Evolutionary conservation across 176 grass and related monocot species (phyloP).

Genomic region (Miscanthus lutarioriparius): DNA sequence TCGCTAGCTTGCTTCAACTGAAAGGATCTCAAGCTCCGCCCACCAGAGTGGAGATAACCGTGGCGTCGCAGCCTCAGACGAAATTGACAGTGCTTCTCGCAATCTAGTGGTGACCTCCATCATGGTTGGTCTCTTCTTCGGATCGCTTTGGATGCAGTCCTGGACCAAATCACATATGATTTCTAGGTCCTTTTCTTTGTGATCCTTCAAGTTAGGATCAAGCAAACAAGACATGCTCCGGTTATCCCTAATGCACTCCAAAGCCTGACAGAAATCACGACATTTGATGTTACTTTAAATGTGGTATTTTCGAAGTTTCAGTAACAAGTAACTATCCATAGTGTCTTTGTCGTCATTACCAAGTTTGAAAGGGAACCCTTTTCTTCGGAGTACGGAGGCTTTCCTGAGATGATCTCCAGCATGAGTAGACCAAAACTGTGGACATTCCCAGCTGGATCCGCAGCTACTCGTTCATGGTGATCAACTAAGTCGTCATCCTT

Average conservation of each 20-base stretch:
- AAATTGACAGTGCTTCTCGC: conserved; percentile 56
- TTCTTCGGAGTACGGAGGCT: conserved; percentile 61
- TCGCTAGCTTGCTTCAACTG: conserved; percentile 85
- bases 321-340: conserved; percentile 21
- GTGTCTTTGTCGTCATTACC: conserved; percentile 48
- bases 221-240: conserved; percentile 57
- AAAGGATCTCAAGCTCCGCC: conserved; percentile 99
- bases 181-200: conserved; percentile 73
- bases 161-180: conserved; percentile 75
- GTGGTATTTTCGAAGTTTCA: not conserved
- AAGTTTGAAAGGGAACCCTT: conserved; percentile 61
- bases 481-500: conserved; percentile 44
- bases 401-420: conserved; percentile 96
- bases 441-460: conserved; percentile 81
- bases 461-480: conserved; percentile 45
- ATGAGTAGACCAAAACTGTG: conserved; percentile 87
- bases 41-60: conserved; percentile 96
- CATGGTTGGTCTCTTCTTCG: conserved; percentile 83
- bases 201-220: conserved; percentile 67
- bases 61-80: conserved; percentile 81
- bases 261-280: conserved; percentile 50
- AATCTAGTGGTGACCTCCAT: conserved; percentile 62
- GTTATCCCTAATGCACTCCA: conserved; percentile 70
- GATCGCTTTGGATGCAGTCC: conserved; percentile 69
- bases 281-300: conserved; percentile 32